These are phyloP conservation scores for Dactylellina leptospora DNA, from an alignment of 2,329 filamentous ascomycete species.

Conservation along the genomic window DNA sequence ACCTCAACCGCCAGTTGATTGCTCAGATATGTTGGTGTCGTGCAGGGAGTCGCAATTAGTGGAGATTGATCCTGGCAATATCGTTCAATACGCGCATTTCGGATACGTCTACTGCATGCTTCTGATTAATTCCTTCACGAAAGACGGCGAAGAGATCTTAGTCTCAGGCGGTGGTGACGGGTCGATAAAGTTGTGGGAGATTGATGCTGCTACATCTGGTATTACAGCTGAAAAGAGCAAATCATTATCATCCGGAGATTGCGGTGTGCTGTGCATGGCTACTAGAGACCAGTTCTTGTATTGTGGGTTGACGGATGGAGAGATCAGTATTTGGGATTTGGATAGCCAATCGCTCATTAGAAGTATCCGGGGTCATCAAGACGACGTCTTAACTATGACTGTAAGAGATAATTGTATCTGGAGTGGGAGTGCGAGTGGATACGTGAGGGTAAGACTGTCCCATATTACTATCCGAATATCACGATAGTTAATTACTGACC, in stretches of 20 bases:
- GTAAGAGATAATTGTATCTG: constrained; percentile 86
- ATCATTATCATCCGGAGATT: constrained; percentile 69
- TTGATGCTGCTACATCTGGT: constrained; percentile 49
- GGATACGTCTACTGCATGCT: constrained; percentile 98
- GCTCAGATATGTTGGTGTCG: constrained; percentile 61
- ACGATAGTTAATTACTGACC: constrained; percentile 44
- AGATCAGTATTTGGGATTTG: constrained; percentile 95
- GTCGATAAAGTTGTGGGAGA: constrained; percentile 89
- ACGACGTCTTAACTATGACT: constrained; percentile 85
- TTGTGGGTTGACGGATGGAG: constrained; percentile 83
- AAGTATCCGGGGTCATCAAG: constrained; percentile 80
- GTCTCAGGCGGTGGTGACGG: constrained; percentile 94
- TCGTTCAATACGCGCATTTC: constrained; percentile 88
- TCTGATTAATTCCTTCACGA: constrained; percentile 73
- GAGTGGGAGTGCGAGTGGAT: constrained; percentile 88
- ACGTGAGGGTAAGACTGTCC: constrained; percentile 72
- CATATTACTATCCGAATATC: background rate
- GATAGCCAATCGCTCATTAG: constrained; percentile 90
- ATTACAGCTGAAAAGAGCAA: constrained; percentile 58
- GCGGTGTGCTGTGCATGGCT: constrained; percentile 77
- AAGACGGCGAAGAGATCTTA: constrained; percentile 76
- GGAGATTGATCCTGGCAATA: constrained; percentile 81
- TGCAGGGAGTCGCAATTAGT: constrained; percentile 72
- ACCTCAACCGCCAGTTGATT: constrained; percentile 70
- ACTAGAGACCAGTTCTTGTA: constrained; percentile 93